Evolutionary conservation across 2,329 filamentous ascomycete species (phyloP).

Genomic region (Alternaria dauci): DNA sequence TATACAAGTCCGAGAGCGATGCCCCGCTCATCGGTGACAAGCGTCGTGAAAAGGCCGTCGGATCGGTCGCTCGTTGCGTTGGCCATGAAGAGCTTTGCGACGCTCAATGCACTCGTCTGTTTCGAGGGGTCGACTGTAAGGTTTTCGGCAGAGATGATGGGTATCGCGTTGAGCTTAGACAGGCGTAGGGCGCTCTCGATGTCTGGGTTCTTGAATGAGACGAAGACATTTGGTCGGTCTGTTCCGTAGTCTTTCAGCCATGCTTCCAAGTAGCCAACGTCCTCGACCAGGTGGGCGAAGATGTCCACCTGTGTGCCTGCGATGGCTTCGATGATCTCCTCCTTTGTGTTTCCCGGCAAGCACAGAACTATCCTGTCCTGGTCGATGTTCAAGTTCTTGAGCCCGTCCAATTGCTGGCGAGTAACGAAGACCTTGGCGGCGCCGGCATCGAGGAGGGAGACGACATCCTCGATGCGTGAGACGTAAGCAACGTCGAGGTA

Average conservation of each 20-base stretch:
- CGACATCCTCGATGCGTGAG: constrained; percentile 73
- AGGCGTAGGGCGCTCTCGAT: constrained; percentile 54
- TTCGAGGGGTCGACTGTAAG: constrained; percentile 72
- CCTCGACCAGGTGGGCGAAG: constrained; percentile 54
- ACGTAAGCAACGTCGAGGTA: constrained; percentile 81
- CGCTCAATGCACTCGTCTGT: constrained; percentile 68
- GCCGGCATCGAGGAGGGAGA: constrained; percentile 83
- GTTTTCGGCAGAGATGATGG: constrained; percentile 74
- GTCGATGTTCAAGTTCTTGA: constrained; percentile 62
- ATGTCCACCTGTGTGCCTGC: constrained; percentile 56
- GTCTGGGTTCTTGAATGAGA: constrained; percentile 56
- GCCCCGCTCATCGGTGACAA: constrained; percentile 89
- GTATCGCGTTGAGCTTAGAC: constrained; percentile 63
- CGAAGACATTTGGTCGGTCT: constrained; percentile 60
- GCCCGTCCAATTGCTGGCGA: constrained; percentile 69
- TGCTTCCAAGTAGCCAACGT: constrained; percentile 54
- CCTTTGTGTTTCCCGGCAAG: constrained; percentile 55
- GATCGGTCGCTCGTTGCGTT: constrained; percentile 81
- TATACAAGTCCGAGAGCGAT: constrained; percentile 89
- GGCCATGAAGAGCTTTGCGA: constrained; percentile 74
- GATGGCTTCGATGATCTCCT: constrained; percentile 53
- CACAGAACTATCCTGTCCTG: constrained; percentile 66
- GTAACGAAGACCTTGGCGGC: constrained; percentile 85
- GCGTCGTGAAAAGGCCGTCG: constrained; percentile 86
- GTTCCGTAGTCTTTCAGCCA: constrained; percentile 61